Percentiles rank a stretch among this genome's conserved stretches.
Conservation (phyloP, 1,139 yeast genomes). For the Scheffersomyces illinoinensis region DNA sequence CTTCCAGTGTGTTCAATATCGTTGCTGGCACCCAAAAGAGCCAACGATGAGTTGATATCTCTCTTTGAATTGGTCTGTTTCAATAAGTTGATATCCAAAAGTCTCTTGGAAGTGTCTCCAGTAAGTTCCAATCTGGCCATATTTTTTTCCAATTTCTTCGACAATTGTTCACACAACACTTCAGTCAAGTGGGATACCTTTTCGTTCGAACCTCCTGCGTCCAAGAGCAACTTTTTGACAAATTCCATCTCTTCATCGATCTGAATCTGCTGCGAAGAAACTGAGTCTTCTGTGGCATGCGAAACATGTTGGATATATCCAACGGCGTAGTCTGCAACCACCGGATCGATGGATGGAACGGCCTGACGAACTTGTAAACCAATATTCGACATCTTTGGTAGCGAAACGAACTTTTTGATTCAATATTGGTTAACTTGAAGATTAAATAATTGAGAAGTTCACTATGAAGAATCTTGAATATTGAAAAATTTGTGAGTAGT, state of each 20-base stretch:
- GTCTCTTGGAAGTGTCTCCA: constrained; percentile 83
- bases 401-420: neutral
- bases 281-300: constrained; percentile 75
- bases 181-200: constrained; percentile 53
- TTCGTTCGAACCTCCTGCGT: constrained; percentile 77
- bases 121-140: constrained; percentile 65
- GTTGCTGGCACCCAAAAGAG: constrained; percentile 69
- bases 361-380: constrained; percentile 84
- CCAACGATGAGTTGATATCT: constrained; percentile 71
- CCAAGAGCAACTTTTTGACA: constrained; percentile 59
- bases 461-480: neutral
- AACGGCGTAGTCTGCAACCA: constrained; percentile 89
- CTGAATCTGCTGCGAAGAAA: constrained; percentile 71
- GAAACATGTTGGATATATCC: constrained; percentile 85
- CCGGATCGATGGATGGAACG: constrained; percentile 81
- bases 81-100: constrained; percentile 68
- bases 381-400: constrained; percentile 45
- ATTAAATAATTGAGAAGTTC: too few relatives aligned
- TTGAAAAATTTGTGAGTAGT: neutral
- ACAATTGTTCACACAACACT: constrained; percentile 48
- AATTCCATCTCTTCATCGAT: constrained; percentile 67
- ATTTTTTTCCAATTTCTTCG: constrained; percentile 62
- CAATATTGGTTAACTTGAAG: neutral
- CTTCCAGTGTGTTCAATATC: constrained; percentile 93
- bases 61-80: constrained; percentile 61